Evolutionary conservation across 305 asterid genomes (phyloP), one percentile per base, ranked within the genome.

Genomic region (Nicotiana rustica): DNA sequence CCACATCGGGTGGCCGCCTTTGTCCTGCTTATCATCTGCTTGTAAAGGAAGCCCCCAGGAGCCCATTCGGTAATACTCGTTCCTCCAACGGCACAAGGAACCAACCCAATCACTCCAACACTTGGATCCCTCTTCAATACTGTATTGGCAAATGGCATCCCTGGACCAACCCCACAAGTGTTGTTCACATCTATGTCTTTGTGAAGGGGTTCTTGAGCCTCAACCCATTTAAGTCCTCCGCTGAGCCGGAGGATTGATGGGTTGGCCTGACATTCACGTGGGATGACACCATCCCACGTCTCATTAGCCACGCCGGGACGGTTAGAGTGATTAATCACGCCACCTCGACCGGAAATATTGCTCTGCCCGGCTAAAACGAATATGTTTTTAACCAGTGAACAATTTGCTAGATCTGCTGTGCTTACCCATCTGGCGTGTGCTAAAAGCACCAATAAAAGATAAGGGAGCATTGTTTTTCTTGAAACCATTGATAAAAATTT

Each of bases 21-120:
- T 5, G 56, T 59, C 25, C 83, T 47, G 21, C 10, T 69, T n/a
- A 81, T 56, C 69, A 81, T 36, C 57, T 59, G 25, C 19, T 6
- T 67, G 57, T 67, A 81, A 25, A 81, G 83, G 44, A 25, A 41
- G 0, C 68, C 78, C 0, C 79, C 83, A 8, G 57, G 67, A 61
- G 67, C 79, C 83, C 83, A 81, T 59, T 81, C 67, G 7, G 57
- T 81, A 8, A 81, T 81, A 55, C 49, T 67, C 6, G 83, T 81
- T 61, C 83, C 83, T 2, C 83, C 83, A 57, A 57, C 79, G 0
- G 83, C 83, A 70, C 83, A 81, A 70, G 83, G 83, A 60, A 81
- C 78, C 68, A 81, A 52, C 19, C 83, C 79, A n/a, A 81, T 68
- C 41, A 68, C 78, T 41, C 78, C 79, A 18, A 52, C 41, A 41